Evolutionary conservation across 176 grass and related monocot genomes (phyloP).

Genomic region (Raddia distichophylla): DNA sequence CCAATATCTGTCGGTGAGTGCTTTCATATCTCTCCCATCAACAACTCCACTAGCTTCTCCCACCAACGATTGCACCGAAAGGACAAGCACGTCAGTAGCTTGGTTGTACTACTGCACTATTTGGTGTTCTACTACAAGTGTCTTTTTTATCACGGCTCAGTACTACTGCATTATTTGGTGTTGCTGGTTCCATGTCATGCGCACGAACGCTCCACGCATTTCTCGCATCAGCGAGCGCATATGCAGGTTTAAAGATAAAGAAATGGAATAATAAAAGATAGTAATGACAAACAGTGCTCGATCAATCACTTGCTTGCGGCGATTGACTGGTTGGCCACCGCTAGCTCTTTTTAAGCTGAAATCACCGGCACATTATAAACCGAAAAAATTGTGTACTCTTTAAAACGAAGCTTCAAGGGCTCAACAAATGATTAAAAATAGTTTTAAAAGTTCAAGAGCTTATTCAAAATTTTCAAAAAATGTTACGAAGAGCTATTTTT

Average conservation of each 20-base stretch:
- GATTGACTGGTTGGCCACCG: not conserved
- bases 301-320: not conserved
- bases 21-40: not conserved
- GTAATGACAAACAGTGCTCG: not conserved
- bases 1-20: not conserved
- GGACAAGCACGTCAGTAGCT: not conserved
- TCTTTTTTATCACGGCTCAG: not conserved
- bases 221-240: not conserved
- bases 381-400: too few species aligned
- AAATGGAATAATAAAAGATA: not conserved
- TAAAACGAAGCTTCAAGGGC: too few species aligned
- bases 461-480: too few species aligned
- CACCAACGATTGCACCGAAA: not conserved
- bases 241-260: not conserved
- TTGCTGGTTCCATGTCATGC: not conserved
- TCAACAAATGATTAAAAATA: too few species aligned
- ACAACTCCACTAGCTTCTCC: slow-evolving; percentile 10
- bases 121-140: too few species aligned
- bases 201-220: not conserved
- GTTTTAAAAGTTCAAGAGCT: too few species aligned
- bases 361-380: too few species aligned
- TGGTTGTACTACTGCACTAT: too few species aligned
- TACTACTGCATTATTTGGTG: not conserved
- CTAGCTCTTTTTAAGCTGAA: too few species aligned
- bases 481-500: too few species aligned